Conservation (phyloP, 768 basidiomycete species). For the Infundibulicybe gibba region DNA sequence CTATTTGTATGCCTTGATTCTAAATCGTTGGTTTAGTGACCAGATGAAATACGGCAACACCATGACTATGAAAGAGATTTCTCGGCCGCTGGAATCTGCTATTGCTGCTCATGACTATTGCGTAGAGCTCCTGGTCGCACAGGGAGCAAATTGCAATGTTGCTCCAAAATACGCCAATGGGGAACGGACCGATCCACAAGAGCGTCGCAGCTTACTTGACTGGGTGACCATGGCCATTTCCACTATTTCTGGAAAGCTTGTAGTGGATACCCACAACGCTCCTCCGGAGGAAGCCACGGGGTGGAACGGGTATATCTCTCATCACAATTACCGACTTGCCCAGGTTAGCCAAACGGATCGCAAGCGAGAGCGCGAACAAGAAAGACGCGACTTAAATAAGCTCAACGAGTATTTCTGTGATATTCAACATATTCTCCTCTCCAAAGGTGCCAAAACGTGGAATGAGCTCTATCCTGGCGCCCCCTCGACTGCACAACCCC, state of each 20-base stretch:
- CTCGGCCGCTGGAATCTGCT: background rate
- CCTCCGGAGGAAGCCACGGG: background rate
- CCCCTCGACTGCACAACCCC: slow-evolving; percentile 5
- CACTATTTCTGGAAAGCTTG: slow-evolving; percentile 16
- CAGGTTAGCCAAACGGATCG: background rate
- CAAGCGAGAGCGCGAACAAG: background rate
- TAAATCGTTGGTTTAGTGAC: slow-evolving; percentile 11
- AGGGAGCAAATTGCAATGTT: background rate
- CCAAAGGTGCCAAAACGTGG: slow-evolving; percentile 39
- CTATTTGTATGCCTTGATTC: background rate
- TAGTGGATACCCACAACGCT: slow-evolving; percentile 3
- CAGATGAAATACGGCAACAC: slow-evolving; percentile 15
- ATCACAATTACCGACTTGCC: background rate
- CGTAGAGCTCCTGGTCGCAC: background rate
- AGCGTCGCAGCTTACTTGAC: slow-evolving; percentile 28
- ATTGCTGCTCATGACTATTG: background rate
- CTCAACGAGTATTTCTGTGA: slow-evolving; percentile 28
- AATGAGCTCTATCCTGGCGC: slow-evolving; percentile 30
- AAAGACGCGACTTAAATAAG: slow-evolving; percentile 18
- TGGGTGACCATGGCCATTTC: slow-evolving; percentile 32
- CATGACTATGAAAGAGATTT: background rate
- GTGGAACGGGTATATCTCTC: slow-evolving; percentile 5
- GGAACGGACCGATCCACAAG: slow-evolving; percentile 10
- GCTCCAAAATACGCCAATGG: background rate
- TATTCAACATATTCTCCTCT: slow-evolving; percentile 25